Conservation (phyloP, 345 rosid genomes). For the Rhizophora apiculata region DNA sequence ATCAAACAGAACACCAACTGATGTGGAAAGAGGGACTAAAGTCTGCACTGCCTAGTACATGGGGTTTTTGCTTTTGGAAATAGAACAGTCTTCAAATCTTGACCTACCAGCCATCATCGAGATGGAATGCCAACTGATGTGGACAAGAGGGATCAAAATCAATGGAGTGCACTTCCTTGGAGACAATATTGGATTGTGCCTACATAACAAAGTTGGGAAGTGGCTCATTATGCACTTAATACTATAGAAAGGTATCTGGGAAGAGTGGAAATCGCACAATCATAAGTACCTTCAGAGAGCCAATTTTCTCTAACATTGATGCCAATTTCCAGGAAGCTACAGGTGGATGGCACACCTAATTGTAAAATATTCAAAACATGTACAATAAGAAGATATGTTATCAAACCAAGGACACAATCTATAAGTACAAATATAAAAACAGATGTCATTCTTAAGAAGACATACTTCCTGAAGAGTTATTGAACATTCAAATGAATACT, state of each 20-base stretch:
- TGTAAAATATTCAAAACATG: background rate
- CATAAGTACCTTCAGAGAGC: constrained; percentile 49
- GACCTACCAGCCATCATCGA: constrained; percentile 90
- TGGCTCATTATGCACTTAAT: background rate
- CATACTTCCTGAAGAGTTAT: too few species aligned
- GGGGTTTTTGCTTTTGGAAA: too few species aligned
- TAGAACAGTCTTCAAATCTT: background rate
- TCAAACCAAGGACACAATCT: background rate
- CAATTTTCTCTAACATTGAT: constrained; percentile 61
- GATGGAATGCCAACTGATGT: constrained; percentile 86
- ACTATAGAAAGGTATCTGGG: background rate
- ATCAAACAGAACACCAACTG: constrained; percentile 90
- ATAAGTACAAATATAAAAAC: too few species aligned
- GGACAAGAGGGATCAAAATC: constrained; percentile 77
- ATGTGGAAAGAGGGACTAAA: constrained; percentile 67
- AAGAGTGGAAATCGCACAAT: background rate
- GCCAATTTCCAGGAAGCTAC: constrained; percentile 57
- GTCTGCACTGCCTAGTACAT: constrained; percentile 51
- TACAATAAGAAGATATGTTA: background rate
- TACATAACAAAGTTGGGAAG: constrained; percentile 26
- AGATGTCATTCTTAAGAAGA: too few species aligned
- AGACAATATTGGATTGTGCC: constrained; percentile 80
- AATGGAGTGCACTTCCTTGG: constrained; percentile 81
- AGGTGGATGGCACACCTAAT: constrained; percentile 58
- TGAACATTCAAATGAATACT: too few species aligned